Evolutionary conservation across 1,284 basidiomycete species (phyloP).

Genomic region (Rhodotorula sp.): DNA sequence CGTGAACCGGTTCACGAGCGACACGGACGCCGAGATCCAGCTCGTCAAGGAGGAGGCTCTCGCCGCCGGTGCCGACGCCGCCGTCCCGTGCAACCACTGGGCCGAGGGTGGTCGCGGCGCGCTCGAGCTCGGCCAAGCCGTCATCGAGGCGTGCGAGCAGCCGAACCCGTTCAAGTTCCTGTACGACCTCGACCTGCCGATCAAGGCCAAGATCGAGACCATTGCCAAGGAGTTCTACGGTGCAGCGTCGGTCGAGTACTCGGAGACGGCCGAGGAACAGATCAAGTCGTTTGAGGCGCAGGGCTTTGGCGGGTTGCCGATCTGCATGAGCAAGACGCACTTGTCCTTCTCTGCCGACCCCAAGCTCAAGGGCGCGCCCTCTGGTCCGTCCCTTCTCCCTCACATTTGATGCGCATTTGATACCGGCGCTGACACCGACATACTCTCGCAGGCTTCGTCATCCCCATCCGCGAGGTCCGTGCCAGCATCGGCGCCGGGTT

Average conservation of each 20-base stretch:
- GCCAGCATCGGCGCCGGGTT: slow-evolving; percentile 92
- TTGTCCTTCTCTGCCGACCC: slow-evolving; percentile 94
- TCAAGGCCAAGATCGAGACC: slow-evolving; percentile 80
- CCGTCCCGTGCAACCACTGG: slow-evolving; percentile 95
- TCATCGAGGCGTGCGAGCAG: slow-evolving; percentile 74
- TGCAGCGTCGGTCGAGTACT: slow-evolving; percentile 70
- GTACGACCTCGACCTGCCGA: slow-evolving; percentile 68
- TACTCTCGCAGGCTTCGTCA: slow-evolving; percentile 66
- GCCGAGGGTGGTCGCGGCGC: slow-evolving; percentile 88
- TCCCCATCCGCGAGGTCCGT: slow-evolving; percentile 86
- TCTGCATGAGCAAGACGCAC: slow-evolving; percentile 82
- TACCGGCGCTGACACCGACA: slow-evolving; percentile 8
- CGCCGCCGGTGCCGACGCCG: slow-evolving; percentile 86
- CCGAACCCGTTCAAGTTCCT: slow-evolving; percentile 79
- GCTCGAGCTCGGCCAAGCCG: slow-evolving; percentile 78
- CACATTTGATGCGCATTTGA: no score
- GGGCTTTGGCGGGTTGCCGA: slow-evolving; percentile 75
- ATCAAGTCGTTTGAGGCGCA: slow-evolving; percentile 89
- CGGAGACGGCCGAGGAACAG: slow-evolving; percentile 74
- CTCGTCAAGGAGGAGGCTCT: slow-evolving; percentile 79
- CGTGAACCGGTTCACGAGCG: slow-evolving; percentile 91
- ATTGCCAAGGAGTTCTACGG: slow-evolving; percentile 89
- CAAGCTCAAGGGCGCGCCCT: slow-evolving; percentile 83
- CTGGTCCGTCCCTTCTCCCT: slow-evolving; percentile 50
- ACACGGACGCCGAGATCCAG: slow-evolving; percentile 84